Evolutionary conservation across 164 flowering plant species (phyloP).

Genomic region (Warburgia ugandensis): DNA sequence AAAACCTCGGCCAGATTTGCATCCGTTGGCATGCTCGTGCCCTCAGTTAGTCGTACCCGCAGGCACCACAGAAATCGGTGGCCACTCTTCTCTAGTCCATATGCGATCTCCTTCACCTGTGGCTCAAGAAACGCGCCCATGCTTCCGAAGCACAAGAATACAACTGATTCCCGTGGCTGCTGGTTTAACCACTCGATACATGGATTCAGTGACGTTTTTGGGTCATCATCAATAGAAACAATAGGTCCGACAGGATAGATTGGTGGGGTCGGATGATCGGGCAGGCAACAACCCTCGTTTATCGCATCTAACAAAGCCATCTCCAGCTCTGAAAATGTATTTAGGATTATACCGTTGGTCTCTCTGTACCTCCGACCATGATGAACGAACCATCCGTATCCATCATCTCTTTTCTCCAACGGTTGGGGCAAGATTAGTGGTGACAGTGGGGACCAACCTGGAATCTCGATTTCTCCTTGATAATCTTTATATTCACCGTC

Average conservation of each 20-base stretch:
- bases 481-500: not conserved
- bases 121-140: not conserved
- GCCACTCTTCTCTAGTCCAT: slow-evolving; percentile 6
- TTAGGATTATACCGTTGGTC: slow-evolving; percentile 7
- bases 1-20: slow-evolving; percentile 5
- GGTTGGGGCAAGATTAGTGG: slow-evolving; percentile 5
- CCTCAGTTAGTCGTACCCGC: not conserved
- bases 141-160: slow-evolving; percentile 15
- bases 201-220: not conserved
- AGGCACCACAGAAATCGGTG: slow-evolving; percentile 5
- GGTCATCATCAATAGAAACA: not conserved
- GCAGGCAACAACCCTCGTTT: slow-evolving; percentile 1
- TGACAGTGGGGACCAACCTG: slow-evolving; percentile 9
- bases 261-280: slow-evolving; percentile 4
- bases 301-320: not conserved
- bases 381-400: slow-evolving; percentile 7
- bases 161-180: slow-evolving; percentile 7
- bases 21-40: not conserved
- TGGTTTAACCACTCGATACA: slow-evolving; percentile 8
- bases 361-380: not conserved
- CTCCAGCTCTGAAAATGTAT: slow-evolving; percentile 9
- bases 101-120: slow-evolving; percentile 22
- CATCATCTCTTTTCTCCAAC: not conserved
- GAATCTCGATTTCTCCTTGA: slow-evolving; percentile 2
- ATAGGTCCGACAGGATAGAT: not conserved